phyloP scores from a whole-genome alignment of 768 basidiomycete species.

The Scleroderma citrinum region DNA sequence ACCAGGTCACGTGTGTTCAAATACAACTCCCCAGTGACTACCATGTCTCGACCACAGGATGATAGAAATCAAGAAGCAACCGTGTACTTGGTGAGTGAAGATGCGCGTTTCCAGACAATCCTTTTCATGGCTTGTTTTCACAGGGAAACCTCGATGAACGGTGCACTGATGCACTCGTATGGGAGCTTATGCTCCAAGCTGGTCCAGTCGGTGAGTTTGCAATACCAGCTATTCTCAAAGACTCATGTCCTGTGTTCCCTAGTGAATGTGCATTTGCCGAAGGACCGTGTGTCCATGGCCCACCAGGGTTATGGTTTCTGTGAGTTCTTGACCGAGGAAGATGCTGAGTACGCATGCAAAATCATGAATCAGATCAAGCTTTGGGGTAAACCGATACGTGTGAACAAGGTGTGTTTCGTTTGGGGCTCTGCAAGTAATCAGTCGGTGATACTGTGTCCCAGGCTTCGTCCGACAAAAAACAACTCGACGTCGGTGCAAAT shows the following conservation, averaged over 20 bases:
- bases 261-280: constrained; percentile 98
- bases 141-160: constrained; percentile 97
- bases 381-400: constrained; percentile 97
- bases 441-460: constrained; percentile 26
- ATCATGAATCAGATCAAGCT: constrained; percentile 99
- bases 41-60: constrained; percentile 58
- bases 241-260: background rate
- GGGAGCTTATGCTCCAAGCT: constrained; percentile 99
- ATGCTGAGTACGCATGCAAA: constrained; percentile 99
- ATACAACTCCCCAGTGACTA: no score
- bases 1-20: no score
- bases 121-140: constrained; percentile 4
- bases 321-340: constrained; percentile 98
- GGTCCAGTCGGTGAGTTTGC: constrained; percentile 84
- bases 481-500: constrained; percentile 96
- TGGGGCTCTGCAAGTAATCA: background rate
- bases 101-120: rapidly evolving
- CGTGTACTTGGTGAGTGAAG: constrained; percentile 61
- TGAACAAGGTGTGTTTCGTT: constrained; percentile 81
- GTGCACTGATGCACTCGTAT: constrained; percentile 87
- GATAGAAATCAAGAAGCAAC: constrained; percentile 91
- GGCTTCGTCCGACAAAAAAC: constrained; percentile 98
- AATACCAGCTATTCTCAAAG: background rate
- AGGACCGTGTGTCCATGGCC: constrained; percentile 96
- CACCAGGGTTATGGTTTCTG: constrained; percentile 99